A percentile compares a stretch with the other conserved stretches of the same genome.
Evolutionary conservation across 2,329 filamentous ascomycete species (phyloP).

Genomic region (Aspergillus proliferans): DNA sequence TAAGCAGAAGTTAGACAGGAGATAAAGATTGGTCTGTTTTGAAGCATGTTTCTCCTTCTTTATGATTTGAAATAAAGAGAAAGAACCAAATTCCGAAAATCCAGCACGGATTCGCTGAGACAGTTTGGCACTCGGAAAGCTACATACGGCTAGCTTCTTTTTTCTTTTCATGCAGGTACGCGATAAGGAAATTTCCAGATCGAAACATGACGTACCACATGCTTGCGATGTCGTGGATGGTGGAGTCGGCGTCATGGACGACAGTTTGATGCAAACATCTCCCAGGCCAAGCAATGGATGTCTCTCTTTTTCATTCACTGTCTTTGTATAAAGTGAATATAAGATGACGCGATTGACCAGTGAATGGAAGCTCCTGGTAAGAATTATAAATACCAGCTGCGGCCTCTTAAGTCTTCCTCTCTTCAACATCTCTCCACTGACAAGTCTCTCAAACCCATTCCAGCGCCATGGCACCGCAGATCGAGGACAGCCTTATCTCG

Average conservation of each 20-base stretch:
- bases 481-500: background rate
- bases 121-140: background rate
- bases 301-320: background rate
- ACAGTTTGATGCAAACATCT: background rate
- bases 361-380: background rate
- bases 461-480: conserved; percentile 1
- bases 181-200: background rate
- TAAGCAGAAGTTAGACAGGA: too few relatives aligned
- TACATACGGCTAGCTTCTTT: background rate
- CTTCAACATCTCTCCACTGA: background rate
- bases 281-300: background rate
- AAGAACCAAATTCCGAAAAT: too few relatives aligned
- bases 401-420: background rate
- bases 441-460: background rate
- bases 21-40: background rate
- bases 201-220: background rate
- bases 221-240: background rate
- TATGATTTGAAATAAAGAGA: too few relatives aligned
- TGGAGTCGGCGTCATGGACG: too few relatives aligned
- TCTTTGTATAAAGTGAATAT: background rate
- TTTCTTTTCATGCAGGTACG: background rate
- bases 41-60: too few relatives aligned
- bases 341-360: background rate
- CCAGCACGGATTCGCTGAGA: background rate
- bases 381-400: background rate